Evolutionary conservation across 1,139 yeast genomes (phyloP).

Genomic region (Geotrichum reessii): DNA sequence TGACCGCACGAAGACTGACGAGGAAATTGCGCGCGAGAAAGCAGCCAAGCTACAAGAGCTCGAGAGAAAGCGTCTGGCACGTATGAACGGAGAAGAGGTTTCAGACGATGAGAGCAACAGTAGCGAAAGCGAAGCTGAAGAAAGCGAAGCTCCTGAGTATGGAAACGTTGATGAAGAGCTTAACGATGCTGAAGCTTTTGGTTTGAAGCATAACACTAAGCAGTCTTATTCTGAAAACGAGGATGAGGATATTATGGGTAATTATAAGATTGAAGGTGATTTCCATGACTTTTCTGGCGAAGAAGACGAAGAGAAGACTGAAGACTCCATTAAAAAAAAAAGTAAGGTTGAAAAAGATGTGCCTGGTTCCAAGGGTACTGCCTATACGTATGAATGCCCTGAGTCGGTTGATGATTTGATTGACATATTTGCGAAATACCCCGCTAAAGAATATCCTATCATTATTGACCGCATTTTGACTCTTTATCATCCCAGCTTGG

Average conservation of each 20-base stretch:
- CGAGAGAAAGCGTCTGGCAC: constrained; percentile 67
- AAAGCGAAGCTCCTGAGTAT: constrained; percentile 25
- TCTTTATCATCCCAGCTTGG: constrained; percentile 67
- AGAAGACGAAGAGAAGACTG: constrained; percentile 27
- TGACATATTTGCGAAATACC: constrained; percentile 37
- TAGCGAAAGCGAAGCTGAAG: constrained; percentile 38
- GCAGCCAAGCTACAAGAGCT: constrained; percentile 60
- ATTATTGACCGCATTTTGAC: constrained; percentile 54
- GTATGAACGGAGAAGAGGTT: constrained; percentile 76
- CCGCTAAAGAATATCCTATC: constrained; percentile 43
- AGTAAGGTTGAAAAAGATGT: constrained; percentile 20
- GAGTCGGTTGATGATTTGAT: constrained; percentile 44
- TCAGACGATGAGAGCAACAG: constrained; percentile 35
- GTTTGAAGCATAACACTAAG: constrained; percentile 21
- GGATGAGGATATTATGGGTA: constrained; percentile 26
- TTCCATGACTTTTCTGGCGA: constrained; percentile 37
- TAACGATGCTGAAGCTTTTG: constrained; percentile 24
- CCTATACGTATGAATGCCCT: constrained; percentile 39
- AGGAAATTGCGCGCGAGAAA: constrained; percentile 68
- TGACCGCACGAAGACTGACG: constrained; percentile 90
- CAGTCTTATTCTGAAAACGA: constrained; percentile 39
- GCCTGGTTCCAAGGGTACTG: constrained; percentile 31
- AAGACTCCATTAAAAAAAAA: constrained; percentile 14
- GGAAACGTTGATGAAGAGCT: constrained; percentile 25
- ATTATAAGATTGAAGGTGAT: constrained; percentile 23